Evolutionary conservation across 164 flowering plant genomes (phyloP), one percentile per base, ranked within the genome.

Genomic region (Saururus chinensis): DNA sequence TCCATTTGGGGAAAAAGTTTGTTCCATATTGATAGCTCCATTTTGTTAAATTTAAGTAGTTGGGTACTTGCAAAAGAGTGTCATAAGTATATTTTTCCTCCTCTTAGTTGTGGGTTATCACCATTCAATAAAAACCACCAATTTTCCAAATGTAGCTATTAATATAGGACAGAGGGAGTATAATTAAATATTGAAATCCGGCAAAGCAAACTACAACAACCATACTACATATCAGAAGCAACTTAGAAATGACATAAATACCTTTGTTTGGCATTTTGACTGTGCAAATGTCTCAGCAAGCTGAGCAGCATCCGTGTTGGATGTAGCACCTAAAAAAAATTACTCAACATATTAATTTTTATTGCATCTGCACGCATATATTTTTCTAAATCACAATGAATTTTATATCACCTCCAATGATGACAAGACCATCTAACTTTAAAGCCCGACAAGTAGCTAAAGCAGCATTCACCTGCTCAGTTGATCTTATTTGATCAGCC

Each of bases 261-360:
- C 97, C 91, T 93, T 93, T 60, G 98, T 93, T 22, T 79, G 72
- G 69, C 97, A 93, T 63, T 88, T 84, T 68, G 85, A 85, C 73
- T 81, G 92, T 24, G 96, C 95, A 86, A 93, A 93, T 25, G 87
- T 88, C 79, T 93, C 97, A 40, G 98, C 98, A 61, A 93, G 92
- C 66, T 86, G 89, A 68, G 98, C 98, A 74, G 97, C 98, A 75
- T 93, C 98, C 3, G 96, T 87, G 75, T 93, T 90, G 66, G 98
- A 93, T 45, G 95, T 93, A 45, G 89, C 97, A 68, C 98, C 98
- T 93, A 59, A 65, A 77, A 64, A 56, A 72, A 21, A 41, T 55
- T 23, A 14, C 11, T 42, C 7, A 22, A 51, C 45, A 51, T 42
- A 68, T n/a, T 62, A 51, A 40, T 37, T 55, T 16, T 35, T 10